Evolutionary conservation across 2,329 filamentous ascomycete genomes (phyloP).

Genomic region (Fusarium pseudonygamai): DNA sequence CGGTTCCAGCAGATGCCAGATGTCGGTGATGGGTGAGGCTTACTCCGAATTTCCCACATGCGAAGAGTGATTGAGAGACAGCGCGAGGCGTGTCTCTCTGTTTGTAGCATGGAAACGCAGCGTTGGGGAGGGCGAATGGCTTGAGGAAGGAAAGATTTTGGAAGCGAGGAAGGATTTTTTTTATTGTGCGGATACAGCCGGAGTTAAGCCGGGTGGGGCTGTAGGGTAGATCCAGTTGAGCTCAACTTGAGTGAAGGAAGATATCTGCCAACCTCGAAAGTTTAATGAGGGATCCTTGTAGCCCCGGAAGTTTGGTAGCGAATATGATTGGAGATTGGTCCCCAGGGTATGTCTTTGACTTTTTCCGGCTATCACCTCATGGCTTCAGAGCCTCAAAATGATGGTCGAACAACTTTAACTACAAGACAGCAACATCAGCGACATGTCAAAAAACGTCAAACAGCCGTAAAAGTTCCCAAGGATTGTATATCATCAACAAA

Average conservation of each 20-base stretch:
- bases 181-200: conserved; percentile 28
- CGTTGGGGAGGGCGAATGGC: conserved; percentile 83
- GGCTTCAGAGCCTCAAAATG: too few relatives aligned
- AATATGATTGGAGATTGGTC: background rate
- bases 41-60: conserved; percentile 99
- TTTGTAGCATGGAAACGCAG: conserved; percentile 96
- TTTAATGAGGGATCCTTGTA: background rate
- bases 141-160: conserved; percentile 46
- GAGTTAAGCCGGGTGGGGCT: conserved; percentile 8
- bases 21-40: conserved; percentile 69
- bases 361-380: background rate
- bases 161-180: conserved; percentile 48
- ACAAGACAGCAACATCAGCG: fast-evolving
- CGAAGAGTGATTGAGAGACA: conserved; percentile 47
- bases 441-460: fast-evolving
- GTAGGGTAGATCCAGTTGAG: conserved; percentile 8
- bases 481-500: too few relatives aligned
- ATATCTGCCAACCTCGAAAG: background rate
- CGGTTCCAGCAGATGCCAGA: conserved; percentile 15
- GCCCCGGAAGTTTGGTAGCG: background rate
- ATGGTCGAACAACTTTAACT: background rate
- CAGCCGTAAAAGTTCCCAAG: fast-evolving
- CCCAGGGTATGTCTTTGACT: background rate
- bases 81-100: conserved; percentile 57
- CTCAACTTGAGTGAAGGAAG: background rate